Evolutionary conservation across 2,329 filamentous ascomycete species (phyloP).

Genomic region (Triangularia setosa): DNA sequence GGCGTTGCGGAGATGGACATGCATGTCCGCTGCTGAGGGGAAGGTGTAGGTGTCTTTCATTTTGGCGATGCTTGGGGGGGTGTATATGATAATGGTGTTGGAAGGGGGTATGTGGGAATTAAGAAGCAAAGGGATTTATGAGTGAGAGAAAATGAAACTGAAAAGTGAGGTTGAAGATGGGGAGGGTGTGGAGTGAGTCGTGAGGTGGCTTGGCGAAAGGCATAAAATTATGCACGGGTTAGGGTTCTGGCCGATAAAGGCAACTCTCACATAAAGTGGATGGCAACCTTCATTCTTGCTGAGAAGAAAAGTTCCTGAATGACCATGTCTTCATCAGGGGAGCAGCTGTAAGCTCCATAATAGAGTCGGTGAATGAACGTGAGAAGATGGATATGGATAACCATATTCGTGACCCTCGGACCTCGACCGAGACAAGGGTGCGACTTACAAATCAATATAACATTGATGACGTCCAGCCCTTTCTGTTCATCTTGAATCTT

Average conservation of each 20-base stretch:
- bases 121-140: neutral
- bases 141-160: neutral
- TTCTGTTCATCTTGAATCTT: neutral
- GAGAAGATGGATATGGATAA: neutral
- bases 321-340: neutral
- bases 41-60: conserved; percentile 43
- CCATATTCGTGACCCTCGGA: neutral
- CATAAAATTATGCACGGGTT: neutral
- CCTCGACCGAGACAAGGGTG: neutral
- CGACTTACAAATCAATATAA: conserved; percentile 17
- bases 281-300: neutral
- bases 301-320: neutral
- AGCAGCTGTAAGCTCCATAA: neutral
- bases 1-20: conserved; percentile 68
- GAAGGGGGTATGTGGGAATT: neutral
- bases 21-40: conserved; percentile 63
- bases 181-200: conserved; percentile 1
- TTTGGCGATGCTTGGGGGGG: conserved; percentile 8
- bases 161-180: neutral
- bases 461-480: conserved; percentile 5
- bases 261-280: neutral
- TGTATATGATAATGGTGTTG: conserved; percentile 24
- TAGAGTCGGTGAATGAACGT: neutral
- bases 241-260: neutral
- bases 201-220: neutral